These are phyloP conservation scores for Beauveria asiatica DNA, from an alignment of 2,329 filamentous ascomycete species.

Conservation along the genomic window DNA sequence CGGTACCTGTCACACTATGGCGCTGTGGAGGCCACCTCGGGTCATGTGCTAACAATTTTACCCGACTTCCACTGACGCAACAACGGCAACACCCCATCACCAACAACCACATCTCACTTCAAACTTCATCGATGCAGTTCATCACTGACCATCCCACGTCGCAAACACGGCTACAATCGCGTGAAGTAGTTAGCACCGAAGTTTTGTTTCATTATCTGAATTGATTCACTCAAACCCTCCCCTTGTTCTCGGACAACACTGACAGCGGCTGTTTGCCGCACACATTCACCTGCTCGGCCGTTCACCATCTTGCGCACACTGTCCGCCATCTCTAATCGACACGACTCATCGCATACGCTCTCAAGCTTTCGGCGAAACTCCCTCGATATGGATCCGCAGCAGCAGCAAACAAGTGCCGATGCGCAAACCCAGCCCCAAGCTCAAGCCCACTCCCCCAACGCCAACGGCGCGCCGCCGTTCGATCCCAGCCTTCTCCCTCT, in stretches of 20 bases:
- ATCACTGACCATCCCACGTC: not conserved
- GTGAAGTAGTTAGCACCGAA: not conserved
- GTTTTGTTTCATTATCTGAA: not conserved
- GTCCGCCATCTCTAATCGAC: not conserved
- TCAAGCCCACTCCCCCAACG: constrained; percentile 13
- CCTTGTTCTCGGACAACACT: not conserved
- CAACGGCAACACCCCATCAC: too few species aligned
- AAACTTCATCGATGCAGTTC: not conserved
- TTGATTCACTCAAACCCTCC: not conserved
- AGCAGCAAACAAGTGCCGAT: not conserved
- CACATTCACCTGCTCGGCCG: not conserved
- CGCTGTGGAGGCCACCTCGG: not conserved
- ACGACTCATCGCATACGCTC: not conserved
- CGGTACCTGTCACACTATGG: not conserved
- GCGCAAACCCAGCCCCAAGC: constrained; percentile 8
- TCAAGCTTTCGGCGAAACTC: not conserved
- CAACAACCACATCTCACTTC: not conserved
- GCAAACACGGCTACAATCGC: not conserved
- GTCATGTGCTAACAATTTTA: constrained; percentile 10
- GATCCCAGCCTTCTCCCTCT: constrained; percentile 16
- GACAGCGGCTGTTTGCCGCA: constrained; percentile 1
- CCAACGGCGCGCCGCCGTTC: constrained; percentile 16
- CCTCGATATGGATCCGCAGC: not conserved
- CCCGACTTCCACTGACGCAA: not conserved
- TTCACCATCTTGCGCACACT: not conserved